A percentile compares a stretch with the other conserved stretches of the same genome.
Evolutionary conservation across 2,329 filamentous ascomycete genomes (phyloP).

Genomic region (Phoma herbarum): DNA sequence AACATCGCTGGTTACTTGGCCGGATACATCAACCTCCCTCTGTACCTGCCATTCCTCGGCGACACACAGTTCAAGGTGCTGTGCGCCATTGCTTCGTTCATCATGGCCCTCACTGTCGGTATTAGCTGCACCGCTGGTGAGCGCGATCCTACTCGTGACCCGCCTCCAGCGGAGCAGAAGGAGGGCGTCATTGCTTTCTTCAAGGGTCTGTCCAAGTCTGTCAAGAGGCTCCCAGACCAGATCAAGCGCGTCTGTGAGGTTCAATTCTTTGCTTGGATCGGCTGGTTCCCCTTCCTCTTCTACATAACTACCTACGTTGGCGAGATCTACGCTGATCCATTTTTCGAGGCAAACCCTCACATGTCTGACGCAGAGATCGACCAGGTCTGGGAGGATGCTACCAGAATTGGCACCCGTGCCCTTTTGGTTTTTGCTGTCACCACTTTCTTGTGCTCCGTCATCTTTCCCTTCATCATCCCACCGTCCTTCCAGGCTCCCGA

Average conservation of each 20-base stretch:
- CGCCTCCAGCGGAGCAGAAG: conserved; percentile 63
- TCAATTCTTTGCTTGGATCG: conserved; percentile 82
- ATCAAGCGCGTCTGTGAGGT: conserved; percentile 77
- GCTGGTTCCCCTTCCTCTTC: conserved; percentile 94
- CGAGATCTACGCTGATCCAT: conserved; percentile 89
- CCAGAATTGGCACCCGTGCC: conserved; percentile 86
- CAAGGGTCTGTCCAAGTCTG: conserved; percentile 76
- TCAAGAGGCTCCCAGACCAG: conserved; percentile 80
- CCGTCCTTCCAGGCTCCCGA: conserved; percentile 71
- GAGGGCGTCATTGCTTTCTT: conserved; percentile 82
- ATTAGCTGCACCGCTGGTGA: conserved; percentile 75
- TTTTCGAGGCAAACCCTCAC: conserved; percentile 77
- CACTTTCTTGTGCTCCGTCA: conserved; percentile 80
- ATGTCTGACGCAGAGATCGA: conserved; percentile 81
- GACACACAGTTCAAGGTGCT: conserved; percentile 92
- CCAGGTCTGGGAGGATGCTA: conserved; percentile 81
- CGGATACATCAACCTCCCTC: conserved; percentile 82
- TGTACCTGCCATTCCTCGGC: conserved; percentile 79
- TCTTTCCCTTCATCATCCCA: conserved; percentile 85
- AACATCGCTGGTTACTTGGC: conserved; percentile 92
- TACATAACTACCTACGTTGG: conserved; percentile 95
- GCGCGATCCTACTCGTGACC: conserved; percentile 79
- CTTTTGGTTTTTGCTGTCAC: conserved; percentile 88
- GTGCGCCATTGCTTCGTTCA: conserved; percentile 81
- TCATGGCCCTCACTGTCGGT: conserved; percentile 72